Conservation (phyloP, 176 grass and related monocot species). For the Zizania latifolia region DNA sequence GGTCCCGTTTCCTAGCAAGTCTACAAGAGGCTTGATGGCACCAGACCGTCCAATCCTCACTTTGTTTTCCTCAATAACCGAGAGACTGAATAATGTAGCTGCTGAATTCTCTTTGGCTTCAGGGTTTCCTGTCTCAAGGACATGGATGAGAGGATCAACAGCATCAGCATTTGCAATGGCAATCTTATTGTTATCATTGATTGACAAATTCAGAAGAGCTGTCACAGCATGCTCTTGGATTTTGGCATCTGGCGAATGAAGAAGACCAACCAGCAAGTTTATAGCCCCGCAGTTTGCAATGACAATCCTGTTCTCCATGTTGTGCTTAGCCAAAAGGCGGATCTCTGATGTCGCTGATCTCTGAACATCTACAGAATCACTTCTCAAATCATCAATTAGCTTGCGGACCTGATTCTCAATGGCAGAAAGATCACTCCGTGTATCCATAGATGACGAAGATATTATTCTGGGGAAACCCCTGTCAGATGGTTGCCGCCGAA, state of each 20-base stretch:
- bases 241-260: conserved; percentile 55
- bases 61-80: conserved; percentile 93
- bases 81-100: conserved; percentile 92
- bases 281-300: conserved; percentile 79
- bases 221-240: conserved; percentile 92
- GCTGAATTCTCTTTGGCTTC: conserved; percentile 95
- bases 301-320: conserved; percentile 93
- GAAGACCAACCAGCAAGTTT: conserved; percentile 65
- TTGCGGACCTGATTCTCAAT: conserved; percentile 72
- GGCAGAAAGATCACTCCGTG: conserved; percentile 61
- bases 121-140: conserved; percentile 76
- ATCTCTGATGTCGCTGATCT: conserved; percentile 57
- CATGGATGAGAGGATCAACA: conserved; percentile 83
- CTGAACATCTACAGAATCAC: conserved; percentile 53
- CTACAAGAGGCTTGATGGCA: conserved; percentile 71
- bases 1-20: conserved; percentile 73
- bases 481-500: conserved; percentile 50
- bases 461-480: conserved; percentile 60
- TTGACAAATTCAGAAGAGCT: conserved; percentile 82
- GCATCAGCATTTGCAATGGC: conserved; percentile 76
- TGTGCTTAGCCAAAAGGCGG: conserved; percentile 82
- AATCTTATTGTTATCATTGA: conserved; percentile 97
- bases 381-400: conserved; percentile 64
- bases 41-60: conserved; percentile 74
- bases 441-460: conserved; percentile 54